Base-by-base conservation (phyloP, 2,329 filamentous ascomycete species). In the Fusarium chuoi region DNA sequence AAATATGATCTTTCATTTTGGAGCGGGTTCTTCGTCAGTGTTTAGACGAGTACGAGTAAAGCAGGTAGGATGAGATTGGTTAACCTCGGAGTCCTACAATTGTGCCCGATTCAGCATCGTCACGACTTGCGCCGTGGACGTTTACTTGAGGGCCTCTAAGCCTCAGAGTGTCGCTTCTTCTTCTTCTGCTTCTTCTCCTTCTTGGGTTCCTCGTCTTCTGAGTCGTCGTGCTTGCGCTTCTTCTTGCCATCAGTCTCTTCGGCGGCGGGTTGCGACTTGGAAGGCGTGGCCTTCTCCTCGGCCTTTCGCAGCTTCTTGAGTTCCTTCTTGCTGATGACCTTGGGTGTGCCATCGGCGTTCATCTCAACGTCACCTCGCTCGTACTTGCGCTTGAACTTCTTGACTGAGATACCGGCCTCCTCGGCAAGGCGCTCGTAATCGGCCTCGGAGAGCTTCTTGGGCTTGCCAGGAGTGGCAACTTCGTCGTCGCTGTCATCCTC, bases 321-420 rank as follows among this genome's bases (percentile, higher is more conserved):
- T 52, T 93, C 91, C 85, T 94, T 94, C 87, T 94, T 94, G 86
- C 90, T 93, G 77, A 91, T 83, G 8, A 93, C 86, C 75, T 89
- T 87, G 45, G 92, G 90, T 58, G 87, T 91, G 65, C 92, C 92
- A 70, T 93, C 89, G 18, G 85, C 84, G 76, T 87, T 87, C 73
- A 94, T 84, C 79, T 90, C 86, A 73, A 95, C 92, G 79, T 94
- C 92, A 42, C 93, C 93, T 71, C 91, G 89, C 83, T 93, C 92
- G 75, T 90, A 90, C 87, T 94, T 94, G 81, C 91, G 88, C 86
- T 93, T 91, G 85, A 94, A 95, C 84, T 94, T 92, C 85, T 90
- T 90, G 61, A 93, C 89, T 13, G 91, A 93, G 67, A 95, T 85
- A 70, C 92, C 92, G 14, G 91, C 89, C 75, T 89, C 87, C 68